Conservation (phyloP, 164 flowering plant genomes). For the Liriodendron chinense region DNA sequence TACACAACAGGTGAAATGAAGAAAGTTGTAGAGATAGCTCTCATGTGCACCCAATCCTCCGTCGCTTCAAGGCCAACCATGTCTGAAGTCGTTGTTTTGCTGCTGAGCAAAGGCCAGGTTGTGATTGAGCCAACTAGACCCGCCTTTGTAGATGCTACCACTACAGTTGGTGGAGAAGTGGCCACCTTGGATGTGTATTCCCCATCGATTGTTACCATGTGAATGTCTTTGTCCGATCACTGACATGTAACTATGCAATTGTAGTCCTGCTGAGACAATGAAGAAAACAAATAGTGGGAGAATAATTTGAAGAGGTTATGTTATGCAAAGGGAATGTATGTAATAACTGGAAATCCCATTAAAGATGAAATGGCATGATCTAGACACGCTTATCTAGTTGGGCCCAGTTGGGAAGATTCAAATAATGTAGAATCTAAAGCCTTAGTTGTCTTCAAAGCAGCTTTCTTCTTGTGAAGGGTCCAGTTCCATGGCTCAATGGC, state of each 20-base stretch:
- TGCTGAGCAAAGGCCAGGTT: conserved; percentile 18
- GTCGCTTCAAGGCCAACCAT: conserved; percentile 39
- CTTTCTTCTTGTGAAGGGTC: no score
- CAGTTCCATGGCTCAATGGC: no score
- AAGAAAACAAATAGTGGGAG: background rate
- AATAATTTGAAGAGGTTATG: background rate
- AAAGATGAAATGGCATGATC: background rate
- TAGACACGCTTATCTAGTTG: background rate
- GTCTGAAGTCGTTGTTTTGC: conserved; percentile 42
- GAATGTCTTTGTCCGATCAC: background rate
- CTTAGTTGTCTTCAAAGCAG: no score
- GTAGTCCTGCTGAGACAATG: background rate
- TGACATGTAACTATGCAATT: background rate
- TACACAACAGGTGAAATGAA: conserved; percentile 27
- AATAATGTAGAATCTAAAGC: no score
- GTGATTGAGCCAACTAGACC: conserved; percentile 21
- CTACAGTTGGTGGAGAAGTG: conserved; percentile 8
- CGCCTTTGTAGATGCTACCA: conserved; percentile 22
- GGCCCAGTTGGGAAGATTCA: no score
- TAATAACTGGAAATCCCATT: background rate
- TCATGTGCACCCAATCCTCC: conserved; percentile 43
- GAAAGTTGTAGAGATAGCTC: conserved; percentile 37
- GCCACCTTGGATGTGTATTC: conserved; percentile 21
- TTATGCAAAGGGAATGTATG: background rate
- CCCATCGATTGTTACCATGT: conserved; percentile 23